phyloP scores from a whole-genome alignment of 1,284 basidiomycete genomes.

The Tilletia caries region DNA sequence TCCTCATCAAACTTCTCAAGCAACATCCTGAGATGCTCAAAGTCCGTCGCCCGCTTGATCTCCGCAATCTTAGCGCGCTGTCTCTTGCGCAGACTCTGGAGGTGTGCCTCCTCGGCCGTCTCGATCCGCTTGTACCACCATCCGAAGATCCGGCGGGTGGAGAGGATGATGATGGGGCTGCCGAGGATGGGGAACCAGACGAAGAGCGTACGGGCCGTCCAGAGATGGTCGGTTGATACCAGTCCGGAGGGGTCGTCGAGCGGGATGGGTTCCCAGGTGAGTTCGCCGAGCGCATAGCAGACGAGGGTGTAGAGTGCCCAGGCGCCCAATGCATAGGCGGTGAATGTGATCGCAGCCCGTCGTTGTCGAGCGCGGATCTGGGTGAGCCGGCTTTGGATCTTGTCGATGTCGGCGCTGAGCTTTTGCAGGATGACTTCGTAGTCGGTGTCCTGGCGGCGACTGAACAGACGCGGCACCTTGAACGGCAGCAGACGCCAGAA shows the following conservation, averaged over 20 bases:
- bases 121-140: slow-evolving; percentile 82
- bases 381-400: slow-evolving; percentile 70
- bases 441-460: slow-evolving; percentile 47
- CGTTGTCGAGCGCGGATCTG: slow-evolving; percentile 84
- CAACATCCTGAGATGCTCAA: slow-evolving; percentile 82
- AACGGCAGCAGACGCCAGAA: slow-evolving; percentile 6
- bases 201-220: neutral
- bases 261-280: neutral
- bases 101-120: slow-evolving; percentile 76
- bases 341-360: slow-evolving; percentile 73
- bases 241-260: neutral
- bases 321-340: slow-evolving; percentile 72
- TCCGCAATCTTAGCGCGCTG: slow-evolving; percentile 87
- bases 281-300: slow-evolving; percentile 62
- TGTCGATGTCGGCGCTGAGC: slow-evolving; percentile 57
- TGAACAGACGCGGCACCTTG: slow-evolving; percentile 9
- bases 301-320: slow-evolving; percentile 77
- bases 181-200: slow-evolving; percentile 30
- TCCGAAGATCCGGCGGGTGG: slow-evolving; percentile 75
- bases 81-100: slow-evolving; percentile 71
- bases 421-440: slow-evolving; percentile 59
- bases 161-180: slow-evolving; percentile 59
- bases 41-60: slow-evolving; percentile 95
- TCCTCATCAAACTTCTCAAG: slow-evolving; percentile 83
- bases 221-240: neutral